Evolutionary conservation across 1,284 basidiomycete genomes (phyloP).

Genomic region (Rhodotorula sp.): DNA sequence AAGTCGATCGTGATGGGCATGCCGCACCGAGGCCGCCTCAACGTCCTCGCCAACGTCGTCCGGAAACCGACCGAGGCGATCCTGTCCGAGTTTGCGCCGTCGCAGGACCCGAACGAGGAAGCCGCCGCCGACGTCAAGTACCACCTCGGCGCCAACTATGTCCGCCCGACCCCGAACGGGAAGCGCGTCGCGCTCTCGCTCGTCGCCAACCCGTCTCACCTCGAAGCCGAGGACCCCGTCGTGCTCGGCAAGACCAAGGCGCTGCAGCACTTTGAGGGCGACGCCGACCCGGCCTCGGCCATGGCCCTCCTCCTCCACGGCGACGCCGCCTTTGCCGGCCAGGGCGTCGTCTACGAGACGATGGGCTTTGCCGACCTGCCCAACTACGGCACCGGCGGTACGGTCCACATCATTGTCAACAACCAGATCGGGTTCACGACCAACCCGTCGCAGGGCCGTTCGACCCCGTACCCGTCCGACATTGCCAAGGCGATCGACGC

Average conservation of each 20-base stretch:
- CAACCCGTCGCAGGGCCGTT: slow-evolving; percentile 94
- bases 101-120: slow-evolving; percentile 65
- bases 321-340: slow-evolving; percentile 97
- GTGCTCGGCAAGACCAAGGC: slow-evolving; percentile 97
- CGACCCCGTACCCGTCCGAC: slow-evolving; percentile 98
- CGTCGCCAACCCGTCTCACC: slow-evolving; percentile 97
- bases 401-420: slow-evolving; percentile 98
- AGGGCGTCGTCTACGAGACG: slow-evolving; percentile 98
- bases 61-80: slow-evolving; percentile 98
- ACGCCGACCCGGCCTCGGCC: slow-evolving; percentile 70
- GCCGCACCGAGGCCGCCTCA: slow-evolving; percentile 98
- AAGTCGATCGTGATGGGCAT: slow-evolving; percentile 97
- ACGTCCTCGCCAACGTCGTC: slow-evolving; percentile 97
- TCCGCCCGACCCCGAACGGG: slow-evolving; percentile 94
- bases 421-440: slow-evolving; percentile 99
- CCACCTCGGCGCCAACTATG: slow-evolving; percentile 96
- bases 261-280: slow-evolving; percentile 90
- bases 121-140: slow-evolving; percentile 99
- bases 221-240: slow-evolving; percentile 95
- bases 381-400: slow-evolving; percentile 95
- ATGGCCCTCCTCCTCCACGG: slow-evolving; percentile 97
- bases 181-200: slow-evolving; percentile 97
- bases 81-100: slow-evolving; percentile 91
- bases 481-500: slow-evolving; percentile 98
- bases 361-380: slow-evolving; percentile 98